phyloP scores from a whole-genome alignment of 1,284 basidiomycete species.

The Cerioporus squamosus region DNA sequence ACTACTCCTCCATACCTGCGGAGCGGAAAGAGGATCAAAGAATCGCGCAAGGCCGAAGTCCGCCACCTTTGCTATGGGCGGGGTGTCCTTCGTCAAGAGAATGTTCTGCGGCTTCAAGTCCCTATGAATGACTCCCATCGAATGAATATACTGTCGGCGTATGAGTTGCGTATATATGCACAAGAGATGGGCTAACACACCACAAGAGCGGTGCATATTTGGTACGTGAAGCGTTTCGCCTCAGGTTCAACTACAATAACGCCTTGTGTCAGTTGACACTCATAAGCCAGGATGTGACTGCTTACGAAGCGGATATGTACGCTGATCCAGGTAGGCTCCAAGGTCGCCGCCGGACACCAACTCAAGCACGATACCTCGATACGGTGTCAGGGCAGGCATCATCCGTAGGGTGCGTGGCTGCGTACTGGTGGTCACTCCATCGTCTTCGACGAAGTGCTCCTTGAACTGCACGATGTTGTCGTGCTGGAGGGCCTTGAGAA shows the following conservation, averaged over 20 bases:
- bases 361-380: constrained; percentile 16
- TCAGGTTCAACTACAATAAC: constrained; percentile 54
- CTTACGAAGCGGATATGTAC: constrained; percentile 60
- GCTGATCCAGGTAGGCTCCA: constrained; percentile 70
- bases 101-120: constrained; percentile 94
- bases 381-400: too few relatives aligned
- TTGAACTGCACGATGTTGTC: constrained; percentile 80
- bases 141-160: constrained; percentile 68
- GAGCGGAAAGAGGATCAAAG: constrained; percentile 72
- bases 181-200: constrained; percentile 43
- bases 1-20: constrained; percentile 49
- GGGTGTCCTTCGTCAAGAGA: constrained; percentile 67
- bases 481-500: constrained; percentile 75
- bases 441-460: constrained; percentile 69
- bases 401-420: not conserved
- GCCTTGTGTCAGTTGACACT: not conserved
- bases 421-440: constrained; percentile 60
- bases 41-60: constrained; percentile 94
- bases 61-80: constrained; percentile 80
- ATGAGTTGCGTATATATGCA: not conserved
- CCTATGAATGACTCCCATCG: constrained; percentile 79
- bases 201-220: constrained; percentile 74
- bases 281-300: not conserved
- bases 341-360: constrained; percentile 15
- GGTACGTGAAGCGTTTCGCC: constrained; percentile 66